Conservation (phyloP, 768 basidiomycete genomes). For the Rhizopogon roseolus region DNA sequence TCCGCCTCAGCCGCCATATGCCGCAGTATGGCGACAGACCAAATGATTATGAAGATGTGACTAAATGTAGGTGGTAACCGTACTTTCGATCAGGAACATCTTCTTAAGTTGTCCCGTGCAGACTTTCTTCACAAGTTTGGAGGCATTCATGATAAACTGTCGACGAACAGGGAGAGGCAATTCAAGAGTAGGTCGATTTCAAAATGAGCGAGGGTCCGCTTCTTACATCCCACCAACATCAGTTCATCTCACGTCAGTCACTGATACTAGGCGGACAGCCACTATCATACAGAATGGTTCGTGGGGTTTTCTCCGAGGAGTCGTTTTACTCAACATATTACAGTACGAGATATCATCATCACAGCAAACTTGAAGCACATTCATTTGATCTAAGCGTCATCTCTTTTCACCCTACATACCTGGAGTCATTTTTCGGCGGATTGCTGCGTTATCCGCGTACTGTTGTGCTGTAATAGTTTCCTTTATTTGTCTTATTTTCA, state of each 20-base stretch:
- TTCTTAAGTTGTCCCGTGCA: constrained; percentile 21
- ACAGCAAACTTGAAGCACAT: constrained; percentile 60
- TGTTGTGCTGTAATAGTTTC: neutral
- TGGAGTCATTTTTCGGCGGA: neutral
- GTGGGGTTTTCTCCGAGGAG: constrained; percentile 14
- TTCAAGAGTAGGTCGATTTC: constrained; percentile 52
- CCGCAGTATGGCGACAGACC: constrained; percentile 65
- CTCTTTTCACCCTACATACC: neutral
- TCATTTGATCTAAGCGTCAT: constrained; percentile 24
- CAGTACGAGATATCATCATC: constrained; percentile 71
- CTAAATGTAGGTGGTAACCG: constrained; percentile 52
- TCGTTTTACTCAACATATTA: constrained; percentile 1
- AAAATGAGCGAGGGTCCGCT: neutral
- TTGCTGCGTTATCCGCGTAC: constrained; percentile 1
- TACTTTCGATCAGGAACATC: neutral
- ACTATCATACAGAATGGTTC: constrained; percentile 71
- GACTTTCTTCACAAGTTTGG: constrained; percentile 75
- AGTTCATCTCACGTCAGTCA: constrained; percentile 82
- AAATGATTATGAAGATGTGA: constrained; percentile 75
- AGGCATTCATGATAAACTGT: constrained; percentile 58
- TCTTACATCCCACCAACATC: constrained; percentile 9
- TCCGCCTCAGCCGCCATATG: constrained; percentile 66
- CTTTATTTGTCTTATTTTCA: constrained; percentile 7
- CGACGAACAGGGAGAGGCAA: constrained; percentile 70
- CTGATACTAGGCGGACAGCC: constrained; percentile 70